Conservation (phyloP, 169 alveolate species). For the Cryptosporidium bovis region DNA sequence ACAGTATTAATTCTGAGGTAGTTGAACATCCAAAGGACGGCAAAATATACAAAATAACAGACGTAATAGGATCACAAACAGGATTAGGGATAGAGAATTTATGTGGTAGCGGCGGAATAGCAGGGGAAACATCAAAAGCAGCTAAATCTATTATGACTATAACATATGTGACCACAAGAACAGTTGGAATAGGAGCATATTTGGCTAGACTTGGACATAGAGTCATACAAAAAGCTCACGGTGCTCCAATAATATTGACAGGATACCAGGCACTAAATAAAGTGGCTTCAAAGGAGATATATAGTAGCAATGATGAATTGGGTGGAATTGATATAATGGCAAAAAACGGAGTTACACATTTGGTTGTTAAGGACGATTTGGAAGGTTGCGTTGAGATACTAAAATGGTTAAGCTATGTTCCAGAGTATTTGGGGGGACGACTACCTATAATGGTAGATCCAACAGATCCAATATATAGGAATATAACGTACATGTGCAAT, state of each 20-base stretch:
- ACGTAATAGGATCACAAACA: constrained; percentile 75
- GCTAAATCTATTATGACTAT: constrained; percentile 86
- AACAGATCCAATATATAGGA: constrained; percentile 78
- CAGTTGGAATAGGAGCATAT: constrained; percentile 91
- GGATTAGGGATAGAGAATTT: constrained; percentile 88
- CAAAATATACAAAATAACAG: constrained; percentile 77
- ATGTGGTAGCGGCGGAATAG: constrained; percentile 87
- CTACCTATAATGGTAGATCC: constrained; percentile 79
- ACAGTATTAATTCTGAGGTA: constrained; percentile 79
- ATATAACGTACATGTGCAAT: constrained; percentile 76
- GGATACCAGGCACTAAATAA: constrained; percentile 89
- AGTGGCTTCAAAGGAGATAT: constrained; percentile 86
- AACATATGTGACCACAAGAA: constrained; percentile 87
- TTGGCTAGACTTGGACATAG: constrained; percentile 88
- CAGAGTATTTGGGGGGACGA: constrained; percentile 82
- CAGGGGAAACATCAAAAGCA: constrained; percentile 90
- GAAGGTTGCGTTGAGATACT: constrained; percentile 85
- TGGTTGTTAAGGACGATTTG: constrained; percentile 84
- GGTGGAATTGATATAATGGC: constrained; percentile 90
- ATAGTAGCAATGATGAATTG: constrained; percentile 87
- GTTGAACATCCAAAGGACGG: constrained; percentile 79
- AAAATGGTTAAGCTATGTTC: constrained; percentile 85
- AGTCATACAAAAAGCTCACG: constrained; percentile 84
- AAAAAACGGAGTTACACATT: constrained; percentile 89
- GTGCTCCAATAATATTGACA: constrained; percentile 87